A percentile compares a stretch with the other conserved stretches of the same genome.
These are phyloP conservation scores for Globisporangium carolinianum DNA, from an alignment of 352 stramenopile genomes.

Conservation along the genomic window DNA sequence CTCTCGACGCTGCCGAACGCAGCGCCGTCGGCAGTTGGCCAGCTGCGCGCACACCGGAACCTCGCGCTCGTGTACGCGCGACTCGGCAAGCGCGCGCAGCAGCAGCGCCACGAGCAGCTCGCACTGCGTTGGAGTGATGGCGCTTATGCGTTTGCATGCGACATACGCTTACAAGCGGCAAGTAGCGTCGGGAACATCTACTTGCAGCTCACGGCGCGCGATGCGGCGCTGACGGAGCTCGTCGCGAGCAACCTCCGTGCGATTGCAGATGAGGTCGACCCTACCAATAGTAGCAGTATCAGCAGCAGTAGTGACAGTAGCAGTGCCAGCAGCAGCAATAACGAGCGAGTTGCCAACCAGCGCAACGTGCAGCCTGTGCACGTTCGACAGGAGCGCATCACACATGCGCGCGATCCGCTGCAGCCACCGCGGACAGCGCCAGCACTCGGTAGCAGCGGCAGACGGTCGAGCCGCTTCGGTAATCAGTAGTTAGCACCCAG, in stretches of 20 bases:
- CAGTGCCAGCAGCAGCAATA: not conserved
- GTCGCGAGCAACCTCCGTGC: conserved; percentile 22
- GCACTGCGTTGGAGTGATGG: conserved; percentile 13
- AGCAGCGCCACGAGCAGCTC: conserved; percentile 34
- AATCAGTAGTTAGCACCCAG: too few species aligned
- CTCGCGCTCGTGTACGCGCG: conserved; percentile 58
- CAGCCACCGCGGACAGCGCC: not conserved
- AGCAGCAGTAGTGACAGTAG: not conserved
- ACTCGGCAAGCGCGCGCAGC: conserved; percentile 32
- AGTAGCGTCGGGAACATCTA: conserved; percentile 63
- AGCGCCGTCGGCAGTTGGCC: conserved; percentile 38
- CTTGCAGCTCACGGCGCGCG: conserved; percentile 34
- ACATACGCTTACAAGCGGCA: conserved; percentile 35
- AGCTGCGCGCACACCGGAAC: conserved; percentile 59
- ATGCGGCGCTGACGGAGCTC: conserved; percentile 30
- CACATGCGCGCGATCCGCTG: not conserved
- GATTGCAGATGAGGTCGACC: conserved; percentile 2
- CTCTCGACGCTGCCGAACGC: conserved; percentile 30
- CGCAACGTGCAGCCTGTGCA: conserved; percentile 1
- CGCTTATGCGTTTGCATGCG: conserved; percentile 32
- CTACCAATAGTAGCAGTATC: not conserved
- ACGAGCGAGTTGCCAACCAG: not conserved
- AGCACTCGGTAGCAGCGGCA: conserved; percentile 3
- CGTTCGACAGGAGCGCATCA: conserved; percentile 12
- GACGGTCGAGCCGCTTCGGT: too few species aligned